phyloP scores from a whole-genome alignment of 108 stramenopile species.

The Epithemia pelagica region DNA sequence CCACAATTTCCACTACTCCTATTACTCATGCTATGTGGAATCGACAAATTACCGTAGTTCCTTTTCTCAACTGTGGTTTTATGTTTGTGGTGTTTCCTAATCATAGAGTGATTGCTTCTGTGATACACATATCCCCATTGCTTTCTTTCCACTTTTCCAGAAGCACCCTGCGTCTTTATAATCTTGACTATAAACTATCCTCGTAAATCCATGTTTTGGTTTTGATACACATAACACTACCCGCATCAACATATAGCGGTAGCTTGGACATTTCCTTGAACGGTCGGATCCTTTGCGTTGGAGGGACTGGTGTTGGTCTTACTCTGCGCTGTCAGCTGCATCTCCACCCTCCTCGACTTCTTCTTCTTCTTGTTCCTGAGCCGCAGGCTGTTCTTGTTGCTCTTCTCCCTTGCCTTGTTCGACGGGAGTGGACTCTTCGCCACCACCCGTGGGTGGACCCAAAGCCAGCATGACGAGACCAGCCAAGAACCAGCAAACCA shows the following conservation, averaged over 20 bases:
- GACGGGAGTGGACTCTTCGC: neutral
- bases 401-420: neutral
- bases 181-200: conserved; percentile 13
- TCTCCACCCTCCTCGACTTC: neutral
- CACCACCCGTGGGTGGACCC: conserved; percentile 1
- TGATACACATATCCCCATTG: too few species aligned
- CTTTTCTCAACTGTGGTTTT: too few species aligned
- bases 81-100: too few species aligned
- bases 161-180: conserved; percentile 22
- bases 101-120: too few species aligned
- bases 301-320: conserved; percentile 9
- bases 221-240: conserved; percentile 12
- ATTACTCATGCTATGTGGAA: too few species aligned
- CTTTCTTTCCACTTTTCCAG: too few species aligned
- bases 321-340: conserved; percentile 4
- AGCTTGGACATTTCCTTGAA: conserved; percentile 1
- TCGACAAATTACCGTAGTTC: too few species aligned
- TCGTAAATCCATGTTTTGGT: neutral
- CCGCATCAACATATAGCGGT: neutral
- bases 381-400: neutral
- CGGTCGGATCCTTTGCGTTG: neutral
- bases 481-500: conserved; percentile 13
- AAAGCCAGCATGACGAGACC: conserved; percentile 7
- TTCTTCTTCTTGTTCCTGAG: neutral
- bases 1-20: too few species aligned